Percentiles rank a stretch among this genome's conserved stretches.
These are phyloP conservation scores for Poa annua DNA, from an alignment of 176 grass and related monocot genomes.

Conservation along the genomic window DNA sequence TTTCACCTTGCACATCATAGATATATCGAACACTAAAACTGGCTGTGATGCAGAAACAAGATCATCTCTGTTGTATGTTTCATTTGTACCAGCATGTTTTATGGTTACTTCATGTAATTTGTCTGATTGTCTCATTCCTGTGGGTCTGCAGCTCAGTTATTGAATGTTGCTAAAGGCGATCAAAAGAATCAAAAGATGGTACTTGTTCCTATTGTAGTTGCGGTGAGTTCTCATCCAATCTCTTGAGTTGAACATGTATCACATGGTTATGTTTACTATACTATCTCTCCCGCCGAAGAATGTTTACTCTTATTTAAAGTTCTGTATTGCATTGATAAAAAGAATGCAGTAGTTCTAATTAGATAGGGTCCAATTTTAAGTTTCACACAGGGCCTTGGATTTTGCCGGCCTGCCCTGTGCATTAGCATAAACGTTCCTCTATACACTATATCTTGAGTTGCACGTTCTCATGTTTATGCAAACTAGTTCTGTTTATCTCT, in stretches of 20 bases:
- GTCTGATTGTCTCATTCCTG: slow-evolving; percentile 25
- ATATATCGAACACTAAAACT: not conserved
- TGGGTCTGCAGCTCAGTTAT: slow-evolving; percentile 67
- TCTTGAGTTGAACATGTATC: slow-evolving; percentile 23
- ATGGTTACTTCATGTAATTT: not conserved
- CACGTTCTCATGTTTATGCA: not conserved
- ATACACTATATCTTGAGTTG: not conserved
- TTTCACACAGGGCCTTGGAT: too few relatives aligned
- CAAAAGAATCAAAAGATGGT: slow-evolving; percentile 67
- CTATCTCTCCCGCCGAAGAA: not conserved
- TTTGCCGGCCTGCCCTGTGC: not conserved
- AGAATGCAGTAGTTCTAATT: too few relatives aligned
- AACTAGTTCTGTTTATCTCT: slow-evolving; percentile 27
- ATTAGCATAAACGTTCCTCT: not conserved
- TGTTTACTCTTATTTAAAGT: not conserved
- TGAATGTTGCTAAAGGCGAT: slow-evolving; percentile 66
- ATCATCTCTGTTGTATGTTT: not conserved
- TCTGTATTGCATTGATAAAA: slow-evolving; percentile 6
- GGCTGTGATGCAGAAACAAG: not conserved
- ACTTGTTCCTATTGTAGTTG: slow-evolving; percentile 71
- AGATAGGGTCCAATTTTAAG: too few relatives aligned
- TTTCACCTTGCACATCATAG: too few relatives aligned
- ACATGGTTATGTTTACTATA: not conserved
- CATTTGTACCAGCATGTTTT: slow-evolving; percentile 13
- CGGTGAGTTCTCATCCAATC: slow-evolving; percentile 57